These are phyloP conservation scores for Syzygium jambos DNA, from an alignment of 345 rosid species.

Conservation along the genomic window DNA sequence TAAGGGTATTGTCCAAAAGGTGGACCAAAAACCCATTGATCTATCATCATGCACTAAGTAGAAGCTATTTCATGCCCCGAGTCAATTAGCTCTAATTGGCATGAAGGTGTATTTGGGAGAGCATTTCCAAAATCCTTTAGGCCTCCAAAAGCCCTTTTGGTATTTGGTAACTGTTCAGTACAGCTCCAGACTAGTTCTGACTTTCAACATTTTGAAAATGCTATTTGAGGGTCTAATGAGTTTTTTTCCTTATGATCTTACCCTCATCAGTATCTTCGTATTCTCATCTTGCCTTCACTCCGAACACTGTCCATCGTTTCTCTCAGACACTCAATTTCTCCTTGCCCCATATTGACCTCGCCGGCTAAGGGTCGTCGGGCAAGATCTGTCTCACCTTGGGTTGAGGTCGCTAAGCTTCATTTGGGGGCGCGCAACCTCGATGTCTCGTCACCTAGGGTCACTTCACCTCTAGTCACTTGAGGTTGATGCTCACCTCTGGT, in stretches of 20 bases:
- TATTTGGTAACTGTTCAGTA: neutral
- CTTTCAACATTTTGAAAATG: neutral
- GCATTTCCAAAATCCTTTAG: neutral
- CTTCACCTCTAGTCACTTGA: neutral
- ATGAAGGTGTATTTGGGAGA: too few relatives aligned
- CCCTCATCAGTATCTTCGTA: neutral
- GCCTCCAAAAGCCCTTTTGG: neutral
- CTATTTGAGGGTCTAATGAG: neutral
- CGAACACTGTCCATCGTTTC: neutral
- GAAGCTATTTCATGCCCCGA: too few relatives aligned
- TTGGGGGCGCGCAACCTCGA: fast-evolving
- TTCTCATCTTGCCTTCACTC: neutral
- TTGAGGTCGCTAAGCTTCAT: neutral
- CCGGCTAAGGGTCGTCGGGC: fast-evolving
- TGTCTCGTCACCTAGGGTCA: neutral
- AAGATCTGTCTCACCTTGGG: neutral
- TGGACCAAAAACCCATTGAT: too few relatives aligned
- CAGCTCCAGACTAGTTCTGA: fast-evolving
- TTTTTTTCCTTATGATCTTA: neutral
- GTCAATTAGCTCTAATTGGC: neutral
- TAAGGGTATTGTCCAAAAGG: too few relatives aligned
- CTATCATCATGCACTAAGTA: too few relatives aligned
- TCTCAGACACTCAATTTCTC: neutral
- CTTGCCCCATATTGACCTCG: neutral
- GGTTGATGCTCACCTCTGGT: neutral